Base-by-base conservation (phyloP, 805 yeast genomes). In the Novakomyces olei region DNA sequence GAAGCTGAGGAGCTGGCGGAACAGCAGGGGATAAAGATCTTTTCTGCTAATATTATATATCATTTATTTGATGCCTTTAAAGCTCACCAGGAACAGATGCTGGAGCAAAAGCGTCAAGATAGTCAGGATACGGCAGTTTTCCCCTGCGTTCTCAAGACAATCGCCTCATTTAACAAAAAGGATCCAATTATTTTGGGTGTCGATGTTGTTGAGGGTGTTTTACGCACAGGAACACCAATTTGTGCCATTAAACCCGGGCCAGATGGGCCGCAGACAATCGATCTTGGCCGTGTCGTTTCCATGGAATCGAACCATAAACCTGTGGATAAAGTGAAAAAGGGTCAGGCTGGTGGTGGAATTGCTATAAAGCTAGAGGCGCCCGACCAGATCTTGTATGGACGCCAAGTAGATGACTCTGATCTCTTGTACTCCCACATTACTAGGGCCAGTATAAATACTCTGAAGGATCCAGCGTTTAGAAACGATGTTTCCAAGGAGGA, bases 151-250 rank as follows among this genome's bases (percentile, higher is more conserved):
- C 59, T 88, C 59, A 78, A 79, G 57, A 88, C 95, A 12, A 56
- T 88, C 43, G 96, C 88, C 61, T 79, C 88, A 50, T 88, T 88
- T 55, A 88, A 88, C 72, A 85, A 85, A 62, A 78, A 98, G 59
- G 80, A 83, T 54, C 99, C 99, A 40, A 88, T 88, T 96, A 83
- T 88, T 50, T 78, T 88, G 49, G 99, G 99, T 70, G 96, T 88
- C 37, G 99, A 88, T 51, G 92, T 88, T 38, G 54, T 68, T 29
- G 96, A 88, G 51, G 99, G 99, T 48, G 62, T 75, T 30, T 65
- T 88, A 27, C 69, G 83, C 40, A 55, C 77, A 27, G 98, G 98
- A 37, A 83, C 98, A 4, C 98, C 99, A 40, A 79, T 88, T 38
- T 75, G 92, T 60, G 81, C 85, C 18, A 95, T 88, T 29, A 81